phyloP scores from a whole-genome alignment of 1,284 basidiomycete genomes.

The Veloboletus limbatus region DNA sequence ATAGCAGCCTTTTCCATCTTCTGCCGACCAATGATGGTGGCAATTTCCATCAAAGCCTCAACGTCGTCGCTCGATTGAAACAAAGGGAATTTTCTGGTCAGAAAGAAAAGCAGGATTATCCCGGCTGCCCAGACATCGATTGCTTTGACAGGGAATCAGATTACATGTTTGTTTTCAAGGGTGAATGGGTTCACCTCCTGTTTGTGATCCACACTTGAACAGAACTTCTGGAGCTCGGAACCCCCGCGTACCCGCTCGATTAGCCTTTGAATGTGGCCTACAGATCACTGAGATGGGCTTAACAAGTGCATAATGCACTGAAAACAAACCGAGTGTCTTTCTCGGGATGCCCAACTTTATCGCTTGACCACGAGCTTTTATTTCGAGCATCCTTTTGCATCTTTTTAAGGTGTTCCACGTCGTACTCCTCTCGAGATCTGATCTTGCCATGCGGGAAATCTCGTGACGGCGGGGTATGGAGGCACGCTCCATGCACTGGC shows the following conservation, averaged over 20 bases:
- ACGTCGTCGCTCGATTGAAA: constrained; percentile 95
- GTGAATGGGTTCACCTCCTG: constrained; percentile 61
- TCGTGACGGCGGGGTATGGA: constrained; percentile 66
- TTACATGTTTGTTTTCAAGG: constrained; percentile 3
- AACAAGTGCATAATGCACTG: constrained; percentile 1
- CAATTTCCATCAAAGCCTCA: constrained; percentile 95
- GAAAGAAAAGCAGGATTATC: constrained; percentile 89
- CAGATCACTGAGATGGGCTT: constrained; percentile 9
- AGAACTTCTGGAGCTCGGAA: constrained; percentile 98
- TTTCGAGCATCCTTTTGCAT: constrained; percentile 63
- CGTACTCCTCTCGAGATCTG: constrained; percentile 39
- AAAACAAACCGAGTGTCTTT: constrained; percentile 58
- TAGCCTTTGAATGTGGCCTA: constrained; percentile 88
- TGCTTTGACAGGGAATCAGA: constrained; percentile 47
- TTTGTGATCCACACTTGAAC: constrained; percentile 93
- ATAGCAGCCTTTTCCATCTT: constrained; percentile 86
- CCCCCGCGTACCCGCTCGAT: constrained; percentile 94
- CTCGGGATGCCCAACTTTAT: constrained; percentile 71
- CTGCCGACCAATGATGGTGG: constrained; percentile 80
- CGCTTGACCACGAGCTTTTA: constrained; percentile 52
- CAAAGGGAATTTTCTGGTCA: constrained; percentile 90
- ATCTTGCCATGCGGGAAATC: constrained; percentile 67
- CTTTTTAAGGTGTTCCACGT: constrained; percentile 44
- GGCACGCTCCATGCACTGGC: constrained; percentile 54
- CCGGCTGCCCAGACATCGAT: constrained; percentile 97